Conservation (phyloP, 1,139 yeast genomes). For the Geotrichum restrictum region DNA sequence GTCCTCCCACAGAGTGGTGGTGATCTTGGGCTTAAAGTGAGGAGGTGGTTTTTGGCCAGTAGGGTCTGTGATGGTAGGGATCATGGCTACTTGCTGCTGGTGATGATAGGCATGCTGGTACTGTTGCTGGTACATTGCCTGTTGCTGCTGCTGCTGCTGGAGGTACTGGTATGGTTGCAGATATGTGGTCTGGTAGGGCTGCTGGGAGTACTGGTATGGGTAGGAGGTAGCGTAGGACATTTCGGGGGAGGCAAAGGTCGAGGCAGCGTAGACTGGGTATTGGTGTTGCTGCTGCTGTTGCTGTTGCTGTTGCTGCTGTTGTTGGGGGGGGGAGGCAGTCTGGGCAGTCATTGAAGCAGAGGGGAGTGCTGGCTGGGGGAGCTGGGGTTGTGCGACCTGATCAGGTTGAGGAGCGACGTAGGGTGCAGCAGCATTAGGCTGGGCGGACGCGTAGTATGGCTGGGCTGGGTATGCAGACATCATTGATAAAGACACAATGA, state of each 20-base stretch:
- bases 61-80: conserved; percentile 40
- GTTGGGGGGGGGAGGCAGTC: conserved; percentile 16
- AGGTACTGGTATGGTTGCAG: conserved; percentile 21
- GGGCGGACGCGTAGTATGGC: conserved; percentile 9
- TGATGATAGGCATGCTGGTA: conserved; percentile 23
- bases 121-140: conserved; percentile 21
- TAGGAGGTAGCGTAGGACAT: conserved; percentile 2
- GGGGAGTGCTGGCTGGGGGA: not conserved
- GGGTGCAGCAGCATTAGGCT: not conserved
- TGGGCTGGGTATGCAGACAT: conserved; percentile 19
- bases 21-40: conserved; percentile 76
- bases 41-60: conserved; percentile 58
- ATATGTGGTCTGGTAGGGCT: conserved; percentile 13
- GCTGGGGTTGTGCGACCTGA: not conserved
- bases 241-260: not conserved
- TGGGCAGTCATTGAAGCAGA: conserved; percentile 9
- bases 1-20: conserved; percentile 97
- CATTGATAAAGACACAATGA: not conserved
- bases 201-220: conserved; percentile 14
- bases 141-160: conserved; percentile 22
- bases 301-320: conserved; percentile 21
- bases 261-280: not conserved
- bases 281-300: conserved; percentile 12
- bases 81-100: conserved; percentile 21
- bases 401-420: conserved; percentile 3